Evolutionary conservation across 805 yeast genomes (phyloP).

Genomic region (Debaryomyces tyrocola): DNA sequence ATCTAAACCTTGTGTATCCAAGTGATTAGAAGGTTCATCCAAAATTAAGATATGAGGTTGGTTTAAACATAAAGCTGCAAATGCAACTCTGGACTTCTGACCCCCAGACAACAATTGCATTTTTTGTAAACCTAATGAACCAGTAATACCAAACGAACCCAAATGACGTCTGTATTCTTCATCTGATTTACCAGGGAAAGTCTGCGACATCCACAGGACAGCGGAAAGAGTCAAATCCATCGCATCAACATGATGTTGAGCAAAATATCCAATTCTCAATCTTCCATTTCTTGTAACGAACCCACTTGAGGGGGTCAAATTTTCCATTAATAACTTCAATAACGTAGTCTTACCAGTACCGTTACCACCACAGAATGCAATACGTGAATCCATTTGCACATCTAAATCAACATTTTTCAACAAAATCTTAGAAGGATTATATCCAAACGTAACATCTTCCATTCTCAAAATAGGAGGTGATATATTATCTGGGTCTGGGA

Average conservation of each 20-base stretch:
- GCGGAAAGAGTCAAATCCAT: slow-evolving; percentile 87
- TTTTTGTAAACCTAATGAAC: slow-evolving; percentile 87
- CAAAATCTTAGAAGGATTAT: slow-evolving; percentile 61
- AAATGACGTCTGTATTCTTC: slow-evolving; percentile 96
- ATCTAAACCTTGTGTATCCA: slow-evolving; percentile 97
- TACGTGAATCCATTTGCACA: slow-evolving; percentile 90
- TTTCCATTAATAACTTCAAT: slow-evolving; percentile 81
- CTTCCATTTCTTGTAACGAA: slow-evolving; percentile 78
- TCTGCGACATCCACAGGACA: slow-evolving; percentile 88
- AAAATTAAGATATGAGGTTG: slow-evolving; percentile 89
- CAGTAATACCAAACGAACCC: slow-evolving; percentile 97
- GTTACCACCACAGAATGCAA: slow-evolving; percentile 97
- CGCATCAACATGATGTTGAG: slow-evolving; percentile 98
- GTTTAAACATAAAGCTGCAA: slow-evolving; percentile 87
- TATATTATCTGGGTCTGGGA: slow-evolving; percentile 91
- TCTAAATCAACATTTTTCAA: slow-evolving; percentile 81
- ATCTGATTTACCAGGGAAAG: slow-evolving; percentile 90
- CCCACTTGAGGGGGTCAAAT: slow-evolving; percentile 73
- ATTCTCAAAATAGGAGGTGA: slow-evolving; percentile 94
- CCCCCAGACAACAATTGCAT: slow-evolving; percentile 93
- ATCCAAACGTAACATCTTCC: slow-evolving; percentile 85
- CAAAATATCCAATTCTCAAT: slow-evolving; percentile 92
- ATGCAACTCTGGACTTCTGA: slow-evolving; percentile 97
- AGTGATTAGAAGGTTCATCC: slow-evolving; percentile 98
- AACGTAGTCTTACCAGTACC: slow-evolving; percentile 99